A percentile compares a stretch with the other conserved stretches of the same genome.
Conservation (phyloP, 768 basidiomycete species). For the Suillus subluteus region DNA sequence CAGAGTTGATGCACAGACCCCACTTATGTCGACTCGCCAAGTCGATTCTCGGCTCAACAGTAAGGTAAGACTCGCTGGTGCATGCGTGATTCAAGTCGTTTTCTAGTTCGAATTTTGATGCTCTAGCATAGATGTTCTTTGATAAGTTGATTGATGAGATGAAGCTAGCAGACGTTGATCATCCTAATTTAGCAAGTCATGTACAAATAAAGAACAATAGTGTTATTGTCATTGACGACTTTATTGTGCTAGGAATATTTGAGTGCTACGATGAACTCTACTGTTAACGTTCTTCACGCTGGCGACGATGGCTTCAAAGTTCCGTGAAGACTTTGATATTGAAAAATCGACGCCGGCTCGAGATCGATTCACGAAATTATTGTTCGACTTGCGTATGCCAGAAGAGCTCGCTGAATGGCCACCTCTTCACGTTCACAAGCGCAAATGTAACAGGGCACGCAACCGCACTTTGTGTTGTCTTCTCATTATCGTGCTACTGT, state of each 20-base stretch:
- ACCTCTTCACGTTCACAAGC: constrained; percentile 44
- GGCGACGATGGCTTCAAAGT: too few species aligned
- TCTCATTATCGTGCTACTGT: constrained; percentile 43
- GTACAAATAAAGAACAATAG: too few species aligned
- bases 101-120: constrained; percentile 68
- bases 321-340: constrained; percentile 6
- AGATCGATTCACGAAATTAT: constrained; percentile 37
- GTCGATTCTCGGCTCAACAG: too few species aligned
- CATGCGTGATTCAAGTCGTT: constrained; percentile 63
- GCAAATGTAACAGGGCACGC: constrained; percentile 26
- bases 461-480: constrained; percentile 36
- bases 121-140: constrained; percentile 51
- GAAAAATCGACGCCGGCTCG: too few species aligned
- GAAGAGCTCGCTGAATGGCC: constrained; percentile 38
- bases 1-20: too few species aligned
- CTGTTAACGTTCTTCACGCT: too few species aligned
- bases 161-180: neutral
- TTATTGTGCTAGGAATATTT: too few species aligned
- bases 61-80: too few species aligned
- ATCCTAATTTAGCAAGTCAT: too few species aligned
- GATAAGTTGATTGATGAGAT: constrained; percentile 10
- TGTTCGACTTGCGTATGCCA: constrained; percentile 37
- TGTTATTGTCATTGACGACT: too few species aligned
- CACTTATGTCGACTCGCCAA: too few species aligned
- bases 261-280: too few species aligned